These are phyloP conservation scores for Heliocybe sulcata DNA, from an alignment of 1,284 basidiomycete species.

Conservation along the genomic window DNA sequence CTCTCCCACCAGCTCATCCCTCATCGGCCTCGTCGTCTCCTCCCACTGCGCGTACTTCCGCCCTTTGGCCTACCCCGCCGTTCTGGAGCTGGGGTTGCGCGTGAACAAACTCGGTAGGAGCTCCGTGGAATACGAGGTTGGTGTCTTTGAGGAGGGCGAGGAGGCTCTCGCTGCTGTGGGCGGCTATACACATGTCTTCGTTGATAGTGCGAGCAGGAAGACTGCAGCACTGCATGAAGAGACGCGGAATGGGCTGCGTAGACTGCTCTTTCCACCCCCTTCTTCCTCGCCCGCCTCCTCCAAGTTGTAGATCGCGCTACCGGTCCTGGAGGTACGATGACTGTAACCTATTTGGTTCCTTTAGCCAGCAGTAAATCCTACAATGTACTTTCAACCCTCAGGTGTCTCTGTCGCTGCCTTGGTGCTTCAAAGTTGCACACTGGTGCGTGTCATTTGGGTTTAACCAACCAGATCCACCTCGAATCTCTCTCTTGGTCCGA, in stretches of 20 bases:
- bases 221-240: slow-evolving; percentile 35
- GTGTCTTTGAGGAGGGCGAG: slow-evolving; percentile 50
- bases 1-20: slow-evolving; percentile 37
- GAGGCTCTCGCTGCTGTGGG: slow-evolving; percentile 55
- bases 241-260: slow-evolving; percentile 35
- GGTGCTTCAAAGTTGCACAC: too few species aligned
- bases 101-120: slow-evolving; percentile 59
- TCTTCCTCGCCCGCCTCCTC: background rate
- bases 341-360: too few species aligned
- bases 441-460: too few species aligned
- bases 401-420: too few species aligned
- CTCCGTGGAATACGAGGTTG: slow-evolving; percentile 71
- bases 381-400: too few species aligned
- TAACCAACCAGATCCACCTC: too few species aligned
- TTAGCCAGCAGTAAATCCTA: too few species aligned
- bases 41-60: slow-evolving; percentile 68
- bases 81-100: slow-evolving; percentile 58
- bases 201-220: slow-evolving; percentile 47
- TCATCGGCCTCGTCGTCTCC: slow-evolving; percentile 66
- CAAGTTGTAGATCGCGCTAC: too few species aligned
- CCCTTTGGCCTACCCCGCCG: slow-evolving; percentile 61
- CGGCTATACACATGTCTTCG: slow-evolving; percentile 79
- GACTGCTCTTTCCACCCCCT: slow-evolving; percentile 15
- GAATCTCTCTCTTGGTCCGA: too few species aligned
- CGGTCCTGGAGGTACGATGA: too few species aligned